These are phyloP conservation scores for Jatropha multifida DNA, from an alignment of 441 rosid species.

Conservation along the genomic window DNA sequence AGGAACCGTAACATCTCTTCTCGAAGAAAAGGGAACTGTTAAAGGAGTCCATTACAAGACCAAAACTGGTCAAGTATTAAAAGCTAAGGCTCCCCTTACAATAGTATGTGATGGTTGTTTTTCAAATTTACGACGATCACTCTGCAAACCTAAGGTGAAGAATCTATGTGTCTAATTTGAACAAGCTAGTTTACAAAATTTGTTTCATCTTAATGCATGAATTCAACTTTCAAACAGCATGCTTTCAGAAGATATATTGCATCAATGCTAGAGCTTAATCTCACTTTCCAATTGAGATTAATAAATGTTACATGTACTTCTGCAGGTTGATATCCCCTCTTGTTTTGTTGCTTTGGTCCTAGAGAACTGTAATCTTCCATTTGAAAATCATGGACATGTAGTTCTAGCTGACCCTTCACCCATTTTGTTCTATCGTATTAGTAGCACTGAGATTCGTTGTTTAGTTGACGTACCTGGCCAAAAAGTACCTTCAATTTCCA, in stretches of 20 bases:
- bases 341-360: slow-evolving; percentile 28
- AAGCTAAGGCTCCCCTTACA: slow-evolving; percentile 54
- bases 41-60: slow-evolving; percentile 68
- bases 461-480: too few species aligned
- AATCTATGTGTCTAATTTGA: not conserved
- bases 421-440: too few species aligned
- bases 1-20: slow-evolving; percentile 67
- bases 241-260: not conserved
- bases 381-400: slow-evolving; percentile 10
- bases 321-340: slow-evolving; percentile 30
- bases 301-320: not conserved
- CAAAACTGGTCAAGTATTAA: slow-evolving; percentile 44
- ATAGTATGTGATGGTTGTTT: slow-evolving; percentile 73
- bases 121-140: slow-evolving; percentile 66
- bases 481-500: too few species aligned
- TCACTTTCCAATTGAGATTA: not conserved
- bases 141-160: slow-evolving; percentile 58
- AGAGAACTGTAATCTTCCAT: slow-evolving; percentile 32
- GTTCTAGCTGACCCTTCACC: too few species aligned
- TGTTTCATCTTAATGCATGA: not conserved
- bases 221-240: not conserved
- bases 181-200: not conserved
- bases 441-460: too few species aligned
- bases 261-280: too few species aligned
- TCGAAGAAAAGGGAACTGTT: slow-evolving; percentile 57